Percentiles rank a stretch among this genome's conserved stretches.
phyloP scores from a whole-genome alignment of 2,329 filamentous ascomycete species.

The Fusarium sp. region DNA sequence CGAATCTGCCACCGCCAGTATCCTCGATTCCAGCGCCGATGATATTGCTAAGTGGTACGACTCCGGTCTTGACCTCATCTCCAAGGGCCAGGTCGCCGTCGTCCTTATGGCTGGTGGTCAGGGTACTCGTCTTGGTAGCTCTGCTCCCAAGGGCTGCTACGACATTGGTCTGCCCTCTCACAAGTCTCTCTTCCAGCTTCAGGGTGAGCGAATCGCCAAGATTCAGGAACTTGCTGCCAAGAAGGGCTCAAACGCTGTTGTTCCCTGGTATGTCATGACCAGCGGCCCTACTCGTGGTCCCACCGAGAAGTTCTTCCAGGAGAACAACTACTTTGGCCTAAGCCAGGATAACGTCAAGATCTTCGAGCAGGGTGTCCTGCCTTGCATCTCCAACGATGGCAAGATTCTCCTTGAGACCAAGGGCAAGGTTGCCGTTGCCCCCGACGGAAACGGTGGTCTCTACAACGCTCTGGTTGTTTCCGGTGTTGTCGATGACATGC shows the following conservation, averaged over 20 bases:
- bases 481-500: slow-evolving; percentile 88
- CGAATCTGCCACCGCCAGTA: slow-evolving; percentile 85
- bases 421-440: slow-evolving; percentile 90
- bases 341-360: slow-evolving; percentile 86
- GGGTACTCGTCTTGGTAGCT: slow-evolving; percentile 93
- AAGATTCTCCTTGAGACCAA: slow-evolving; percentile 96
- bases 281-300: slow-evolving; percentile 91
- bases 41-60: slow-evolving; percentile 89
- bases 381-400: slow-evolving; percentile 96
- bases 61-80: slow-evolving; percentile 82
- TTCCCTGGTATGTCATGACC: slow-evolving; percentile 99
- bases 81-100: slow-evolving; percentile 81
- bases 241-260: slow-evolving; percentile 69
- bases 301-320: slow-evolving; percentile 92
- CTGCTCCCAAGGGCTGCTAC: slow-evolving; percentile 96
- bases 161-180: slow-evolving; percentile 92
- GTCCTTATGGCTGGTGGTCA: slow-evolving; percentile 98
- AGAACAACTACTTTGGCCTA: slow-evolving; percentile 92
- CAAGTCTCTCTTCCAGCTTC: slow-evolving; percentile 97
- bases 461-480: slow-evolving; percentile 90
- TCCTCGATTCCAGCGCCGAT: slow-evolving; percentile 85
- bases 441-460: slow-evolving; percentile 96
- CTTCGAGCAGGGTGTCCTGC: slow-evolving; percentile 96
- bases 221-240: slow-evolving; percentile 83
- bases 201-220: slow-evolving; percentile 92